Evolutionary conservation across 2,329 filamentous ascomycete genomes (phyloP), one percentile per base, ranked within the genome.

Genomic region (Diaporthe vexans): DNA sequence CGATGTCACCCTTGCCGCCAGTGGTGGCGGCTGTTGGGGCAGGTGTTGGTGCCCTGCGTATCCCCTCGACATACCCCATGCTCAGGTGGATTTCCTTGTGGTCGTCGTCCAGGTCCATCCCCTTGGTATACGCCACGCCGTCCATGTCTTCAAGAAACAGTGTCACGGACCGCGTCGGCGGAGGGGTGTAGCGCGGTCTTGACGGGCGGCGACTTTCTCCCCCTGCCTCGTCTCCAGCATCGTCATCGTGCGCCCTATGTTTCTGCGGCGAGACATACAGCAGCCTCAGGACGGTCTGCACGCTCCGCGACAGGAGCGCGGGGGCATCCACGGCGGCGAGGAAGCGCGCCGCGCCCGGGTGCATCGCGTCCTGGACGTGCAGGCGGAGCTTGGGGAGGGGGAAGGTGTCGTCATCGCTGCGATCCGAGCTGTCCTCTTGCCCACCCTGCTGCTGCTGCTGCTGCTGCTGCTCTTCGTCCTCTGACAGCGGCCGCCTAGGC

Each of bases 111-210:
- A 76, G 71, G 9, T 73, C 71, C 17, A 67, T 73, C 15, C 75
- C 75, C 24, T 91, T 95, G 1, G 96, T 98, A 85, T 98, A 97
- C 26, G 96, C 96, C 6, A 98, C 94, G 67, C 96, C 96, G 63
- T 85, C 87, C 90, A 97, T 95, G 77, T 91, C 87, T 40, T 94
- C 91, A 6, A 98, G 86, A 75, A 98, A 88, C 48, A 98, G 85
- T 0, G 95, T 98, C 24, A 98, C 91, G 69, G 94, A 97, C 75
- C 95, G 93, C 13, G 94, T 97, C n/a, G 90, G 87, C 54, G 90
- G 90, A 15, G 83, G 80, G 70, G 83, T 72, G 48, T 63, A 63
- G 35, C 11, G 59, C 57, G 51, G 68, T 40, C 26, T 52, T 24
- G 48, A n/a, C 43, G 73, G 71, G 48, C 13, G 54, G 46, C 13